Evolutionary conservation across 2,329 filamentous ascomycete genomes (phyloP).

Genomic region (Cordyceps sp.): DNA sequence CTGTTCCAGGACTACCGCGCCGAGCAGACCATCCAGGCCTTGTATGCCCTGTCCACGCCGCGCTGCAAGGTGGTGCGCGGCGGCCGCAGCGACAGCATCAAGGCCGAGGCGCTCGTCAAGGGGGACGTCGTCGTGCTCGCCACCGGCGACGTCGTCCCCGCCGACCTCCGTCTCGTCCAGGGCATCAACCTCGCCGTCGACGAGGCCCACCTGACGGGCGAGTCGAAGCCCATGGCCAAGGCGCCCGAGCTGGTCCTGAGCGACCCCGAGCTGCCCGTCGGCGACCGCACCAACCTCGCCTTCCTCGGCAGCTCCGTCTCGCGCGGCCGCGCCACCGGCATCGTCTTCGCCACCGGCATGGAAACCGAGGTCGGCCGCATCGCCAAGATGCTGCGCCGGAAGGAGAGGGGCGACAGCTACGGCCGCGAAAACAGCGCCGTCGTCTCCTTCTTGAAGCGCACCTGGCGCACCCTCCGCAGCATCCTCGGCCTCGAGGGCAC

Average conservation of each 20-base stretch:
- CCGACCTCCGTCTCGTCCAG: slow-evolving; percentile 47
- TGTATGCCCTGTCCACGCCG: slow-evolving; percentile 39
- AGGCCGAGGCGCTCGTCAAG: slow-evolving; percentile 41
- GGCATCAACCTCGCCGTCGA: slow-evolving; percentile 63
- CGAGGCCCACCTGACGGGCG: slow-evolving; percentile 57
- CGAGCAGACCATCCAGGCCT: slow-evolving; percentile 44
- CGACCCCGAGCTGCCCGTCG: slow-evolving; percentile 39
- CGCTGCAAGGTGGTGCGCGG: slow-evolving; percentile 42
- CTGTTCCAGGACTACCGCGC: slow-evolving; percentile 44
- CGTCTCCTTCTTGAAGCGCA: slow-evolving; percentile 21
- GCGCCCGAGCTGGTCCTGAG: slow-evolving; percentile 38
- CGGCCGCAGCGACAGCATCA: slow-evolving; percentile 31
- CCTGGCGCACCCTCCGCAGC: slow-evolving; percentile 25
- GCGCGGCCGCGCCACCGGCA: slow-evolving; percentile 49
- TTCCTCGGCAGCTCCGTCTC: slow-evolving; percentile 60
- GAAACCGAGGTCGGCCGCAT: slow-evolving; percentile 61
- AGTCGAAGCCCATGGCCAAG: slow-evolving; percentile 55
- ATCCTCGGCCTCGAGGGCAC: slow-evolving; percentile 58
- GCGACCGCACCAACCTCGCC: slow-evolving; percentile 53
- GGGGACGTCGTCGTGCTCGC: slow-evolving; percentile 48
- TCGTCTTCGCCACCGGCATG: slow-evolving; percentile 58
- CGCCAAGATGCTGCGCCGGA: slow-evolving; percentile 50
- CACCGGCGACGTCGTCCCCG: slow-evolving; percentile 53
- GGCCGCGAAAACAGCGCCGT: slow-evolving; percentile 24
- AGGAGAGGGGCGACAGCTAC: slow-evolving; percentile 28